Base-by-base conservation (phyloP, 345 rosid genomes). In the Eucalyptus virginea region DNA sequence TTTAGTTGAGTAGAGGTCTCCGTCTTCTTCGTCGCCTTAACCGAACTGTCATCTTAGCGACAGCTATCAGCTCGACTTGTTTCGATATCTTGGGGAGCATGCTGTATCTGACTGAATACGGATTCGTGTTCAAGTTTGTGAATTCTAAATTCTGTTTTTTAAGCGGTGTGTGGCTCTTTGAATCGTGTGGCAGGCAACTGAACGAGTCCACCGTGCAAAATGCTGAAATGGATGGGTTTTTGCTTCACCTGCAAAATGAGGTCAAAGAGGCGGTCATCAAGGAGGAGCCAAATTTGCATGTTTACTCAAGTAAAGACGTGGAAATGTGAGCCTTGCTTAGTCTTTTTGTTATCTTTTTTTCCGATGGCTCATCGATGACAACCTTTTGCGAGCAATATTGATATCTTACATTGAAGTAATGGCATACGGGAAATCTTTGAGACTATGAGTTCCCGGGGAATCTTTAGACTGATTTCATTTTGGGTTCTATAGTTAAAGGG, bases 171-270 rank as follows among this genome's bases (percentile, higher is more conserved):
- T 50, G 87, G 86, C 87, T 40, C 86, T 49, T 49, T 24, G 24
- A 86, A 21, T 54, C 34, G 13, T 77, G 87, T 81, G 87, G 86
- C 94, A 97, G 99, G 92, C 97, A 91, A 81, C 88, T 95, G 44
- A 51, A 91, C 92, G 99, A 91, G 88, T 85, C 97, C 40, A 93
- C 91, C 1, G 97, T 95, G 30, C 93, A 88, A 87, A 91, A 95
- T 89, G 96, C 87, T 69, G 98, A 98, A 65, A 95, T 98, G 96
- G 97, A 96, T 69, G 99, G 98, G 87, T 96, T 98, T 92, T 88
- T 96, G 60, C 86, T 95, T 88, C 96, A 97, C 94, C 92, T 97
- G 47, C 99, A 98, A 91, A 95, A 95, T 89, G 95, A 96, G 90
- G 97, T 93, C 94, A 94, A 91, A 94, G 95, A 96, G 88, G 93